These are phyloP conservation scores for Veloboletus limbatus DNA, from an alignment of 1,284 basidiomycete species.

Conservation along the genomic window DNA sequence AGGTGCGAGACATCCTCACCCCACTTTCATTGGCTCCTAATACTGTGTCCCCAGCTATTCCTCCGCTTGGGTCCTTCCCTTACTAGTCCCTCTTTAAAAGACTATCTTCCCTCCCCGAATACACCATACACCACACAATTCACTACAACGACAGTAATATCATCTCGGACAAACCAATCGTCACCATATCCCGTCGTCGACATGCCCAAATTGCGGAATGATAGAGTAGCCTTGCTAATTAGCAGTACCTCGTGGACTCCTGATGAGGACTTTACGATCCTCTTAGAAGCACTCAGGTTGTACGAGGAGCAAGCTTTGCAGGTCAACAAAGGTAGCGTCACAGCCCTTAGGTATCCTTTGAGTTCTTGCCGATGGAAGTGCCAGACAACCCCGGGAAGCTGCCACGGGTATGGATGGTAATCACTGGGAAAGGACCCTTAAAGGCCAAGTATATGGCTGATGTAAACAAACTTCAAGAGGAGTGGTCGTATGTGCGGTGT, in stretches of 20 bases:
- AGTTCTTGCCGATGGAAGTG: not conserved
- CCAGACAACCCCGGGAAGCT: slow-evolving; percentile 39
- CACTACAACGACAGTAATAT: slow-evolving; percentile 39
- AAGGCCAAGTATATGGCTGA: slow-evolving; percentile 71
- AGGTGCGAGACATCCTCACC: slow-evolving; percentile 43
- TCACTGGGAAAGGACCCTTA: slow-evolving; percentile 92
- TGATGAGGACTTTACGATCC: slow-evolving; percentile 91
- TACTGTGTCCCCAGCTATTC: slow-evolving; percentile 48
- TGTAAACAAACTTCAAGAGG: slow-evolving; percentile 53
- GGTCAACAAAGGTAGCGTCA: slow-evolving; percentile 23
- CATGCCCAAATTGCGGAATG: slow-evolving; percentile 49
- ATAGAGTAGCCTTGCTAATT: slow-evolving; percentile 85
- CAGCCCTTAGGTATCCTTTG: not conserved
- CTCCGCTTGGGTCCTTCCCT: slow-evolving; percentile 44
- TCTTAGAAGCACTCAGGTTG: slow-evolving; percentile 67
- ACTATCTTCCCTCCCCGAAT: slow-evolving; percentile 42
- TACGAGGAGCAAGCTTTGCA: slow-evolving; percentile 66
- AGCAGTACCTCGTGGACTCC: slow-evolving; percentile 97
- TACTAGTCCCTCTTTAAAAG: slow-evolving; percentile 29
- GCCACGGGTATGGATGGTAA: slow-evolving; percentile 77
- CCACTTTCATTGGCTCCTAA: slow-evolving; percentile 22
- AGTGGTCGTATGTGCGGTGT: slow-evolving; percentile 83
- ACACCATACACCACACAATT: slow-evolving; percentile 65
- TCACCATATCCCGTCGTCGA: slow-evolving; percentile 38
- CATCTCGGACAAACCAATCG: slow-evolving; percentile 9